These are phyloP conservation scores for Vigna angularis DNA, from an alignment of 306 rosid genomes.

Conservation along the genomic window DNA sequence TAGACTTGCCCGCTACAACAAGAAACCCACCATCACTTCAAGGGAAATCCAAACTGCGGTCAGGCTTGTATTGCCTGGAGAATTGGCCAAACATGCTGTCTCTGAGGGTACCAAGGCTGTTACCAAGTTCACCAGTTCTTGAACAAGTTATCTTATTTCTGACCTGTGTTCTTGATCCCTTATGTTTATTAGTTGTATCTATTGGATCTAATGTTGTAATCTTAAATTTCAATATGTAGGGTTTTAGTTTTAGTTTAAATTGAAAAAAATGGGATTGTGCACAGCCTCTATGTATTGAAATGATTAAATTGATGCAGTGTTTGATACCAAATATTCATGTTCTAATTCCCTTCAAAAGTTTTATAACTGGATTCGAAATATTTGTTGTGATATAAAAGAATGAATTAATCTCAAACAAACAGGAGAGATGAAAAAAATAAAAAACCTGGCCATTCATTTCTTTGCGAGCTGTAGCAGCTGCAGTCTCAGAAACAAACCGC, in stretches of 20 bases:
- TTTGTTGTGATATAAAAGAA: background rate
- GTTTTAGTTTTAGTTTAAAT: no score
- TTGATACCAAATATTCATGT: no score
- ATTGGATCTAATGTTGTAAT: background rate
- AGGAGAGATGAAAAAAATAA: background rate
- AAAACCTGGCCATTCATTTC: constrained; percentile 64
- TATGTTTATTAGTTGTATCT: no score
- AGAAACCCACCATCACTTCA: constrained; percentile 77
- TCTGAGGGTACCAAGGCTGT: constrained; percentile 86
- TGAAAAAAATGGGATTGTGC: no score
- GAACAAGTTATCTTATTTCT: constrained; percentile 53
- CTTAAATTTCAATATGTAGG: no score
- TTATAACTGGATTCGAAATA: no score
- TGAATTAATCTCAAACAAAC: background rate
- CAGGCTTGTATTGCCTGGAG: constrained; percentile 74
- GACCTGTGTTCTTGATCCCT: fast-evolving
- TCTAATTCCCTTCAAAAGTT: no score
- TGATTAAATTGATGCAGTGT: no score
- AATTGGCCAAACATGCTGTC: constrained; percentile 75
- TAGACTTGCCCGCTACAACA: constrained; percentile 75
- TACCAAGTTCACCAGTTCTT: constrained; percentile 73
- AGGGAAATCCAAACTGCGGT: constrained; percentile 85
- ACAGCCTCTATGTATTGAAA: no score
- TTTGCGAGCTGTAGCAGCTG: constrained; percentile 58
- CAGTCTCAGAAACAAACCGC: constrained; percentile 57